Percentiles rank a stretch among this genome's conserved stretches.
Conservation (phyloP, 1,139 yeast genomes). For the Pichia sp. region DNA sequence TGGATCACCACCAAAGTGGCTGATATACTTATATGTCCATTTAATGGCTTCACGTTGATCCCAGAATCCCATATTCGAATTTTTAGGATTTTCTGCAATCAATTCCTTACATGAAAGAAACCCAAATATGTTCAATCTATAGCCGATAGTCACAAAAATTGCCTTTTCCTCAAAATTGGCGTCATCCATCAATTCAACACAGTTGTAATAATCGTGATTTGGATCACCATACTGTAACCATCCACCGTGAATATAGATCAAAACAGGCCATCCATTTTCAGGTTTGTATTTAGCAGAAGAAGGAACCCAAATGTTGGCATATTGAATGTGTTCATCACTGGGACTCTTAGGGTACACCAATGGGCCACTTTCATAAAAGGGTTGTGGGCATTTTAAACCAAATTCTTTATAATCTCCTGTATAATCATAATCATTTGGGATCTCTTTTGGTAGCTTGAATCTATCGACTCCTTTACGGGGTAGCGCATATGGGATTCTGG, state of each 20-base stretch:
- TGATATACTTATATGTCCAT: constrained; percentile 30
- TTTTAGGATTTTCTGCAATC: constrained; percentile 21
- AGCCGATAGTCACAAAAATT: constrained; percentile 33
- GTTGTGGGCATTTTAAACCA: constrained; percentile 30
- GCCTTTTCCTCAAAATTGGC: constrained; percentile 24
- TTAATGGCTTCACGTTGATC: constrained; percentile 32
- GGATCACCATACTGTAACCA: constrained; percentile 33
- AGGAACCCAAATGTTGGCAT: constrained; percentile 34
- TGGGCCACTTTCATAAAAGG: constrained; percentile 23
- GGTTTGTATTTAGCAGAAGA: constrained; percentile 26
- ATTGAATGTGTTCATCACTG: constrained; percentile 29
- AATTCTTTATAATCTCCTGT: constrained; percentile 28
- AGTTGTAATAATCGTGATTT: constrained; percentile 15
- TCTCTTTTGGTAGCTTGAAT: constrained; percentile 13
- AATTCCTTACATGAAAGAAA: constrained; percentile 28
- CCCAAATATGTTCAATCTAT: constrained; percentile 33
- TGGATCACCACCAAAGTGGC: constrained; percentile 28
- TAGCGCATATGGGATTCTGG: constrained; percentile 18
- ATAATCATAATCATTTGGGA: constrained; percentile 28
- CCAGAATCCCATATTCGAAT: constrained; percentile 35
- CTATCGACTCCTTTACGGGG: constrained; percentile 14
- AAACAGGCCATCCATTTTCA: constrained; percentile 32
- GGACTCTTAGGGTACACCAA: constrained; percentile 19
- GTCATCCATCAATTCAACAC: constrained; percentile 22
- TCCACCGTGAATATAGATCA: constrained; percentile 34